These are phyloP conservation scores for Mariannaea elegans DNA, from an alignment of 2,329 filamentous ascomycete species.

Conservation along the genomic window DNA sequence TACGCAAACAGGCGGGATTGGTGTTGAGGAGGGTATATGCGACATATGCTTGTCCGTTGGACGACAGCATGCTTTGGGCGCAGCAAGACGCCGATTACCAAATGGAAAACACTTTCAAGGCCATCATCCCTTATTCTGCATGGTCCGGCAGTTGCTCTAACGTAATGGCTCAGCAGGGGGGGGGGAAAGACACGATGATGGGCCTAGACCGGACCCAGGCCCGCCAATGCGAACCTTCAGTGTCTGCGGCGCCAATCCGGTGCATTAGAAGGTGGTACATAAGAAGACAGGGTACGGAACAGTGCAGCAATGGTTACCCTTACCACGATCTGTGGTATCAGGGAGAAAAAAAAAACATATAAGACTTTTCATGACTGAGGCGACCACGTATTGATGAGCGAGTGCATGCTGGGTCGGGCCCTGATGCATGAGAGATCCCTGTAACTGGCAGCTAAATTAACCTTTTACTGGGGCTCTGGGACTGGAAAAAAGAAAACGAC, in stretches of 20 bases:
- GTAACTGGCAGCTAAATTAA: slow-evolving; percentile 34
- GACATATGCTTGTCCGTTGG: slow-evolving; percentile 21
- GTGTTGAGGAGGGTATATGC: slow-evolving; percentile 10
- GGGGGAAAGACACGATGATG: slow-evolving; percentile 8
- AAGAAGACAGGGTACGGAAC: background rate
- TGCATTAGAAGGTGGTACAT: slow-evolving; percentile 1
- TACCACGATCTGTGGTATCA: background rate
- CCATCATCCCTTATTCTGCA: slow-evolving; percentile 43
- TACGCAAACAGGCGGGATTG: background rate
- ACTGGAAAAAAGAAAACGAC: background rate
- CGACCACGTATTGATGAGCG: background rate
- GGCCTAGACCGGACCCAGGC: slow-evolving; percentile 11
- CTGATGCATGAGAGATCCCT: slow-evolving; percentile 18
- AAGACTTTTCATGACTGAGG: background rate
- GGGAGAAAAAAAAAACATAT: background rate
- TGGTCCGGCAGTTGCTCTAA: slow-evolving; percentile 43
- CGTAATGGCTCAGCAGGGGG: slow-evolving; percentile 41
- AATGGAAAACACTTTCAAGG: slow-evolving; percentile 38
- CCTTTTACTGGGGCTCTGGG: slow-evolving; percentile 24
- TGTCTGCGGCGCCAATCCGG: background rate
- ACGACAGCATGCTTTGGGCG: slow-evolving; percentile 28
- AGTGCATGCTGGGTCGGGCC: background rate
- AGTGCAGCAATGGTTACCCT: too few species aligned
- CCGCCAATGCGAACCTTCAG: background rate
- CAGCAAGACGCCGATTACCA: slow-evolving; percentile 42